Evolutionary conservation across 352 stramenopile genomes (phyloP).

Genomic region (Globisporangium abappressorium): DNA sequence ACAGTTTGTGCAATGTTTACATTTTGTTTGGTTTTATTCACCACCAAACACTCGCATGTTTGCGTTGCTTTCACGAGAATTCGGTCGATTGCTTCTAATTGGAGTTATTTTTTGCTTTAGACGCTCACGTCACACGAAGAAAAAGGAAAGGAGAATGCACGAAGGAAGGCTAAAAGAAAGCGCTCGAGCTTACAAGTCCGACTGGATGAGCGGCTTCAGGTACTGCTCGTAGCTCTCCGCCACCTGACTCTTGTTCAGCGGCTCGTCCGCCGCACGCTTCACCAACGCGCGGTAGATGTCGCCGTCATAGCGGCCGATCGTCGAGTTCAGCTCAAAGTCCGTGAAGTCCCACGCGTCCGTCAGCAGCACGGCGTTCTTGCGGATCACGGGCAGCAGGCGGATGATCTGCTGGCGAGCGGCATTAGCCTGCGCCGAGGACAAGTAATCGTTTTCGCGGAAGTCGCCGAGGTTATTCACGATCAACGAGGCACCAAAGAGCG

Average conservation of each 20-base stretch:
- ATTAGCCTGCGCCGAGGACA: constrained; percentile 31
- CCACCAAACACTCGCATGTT: no score
- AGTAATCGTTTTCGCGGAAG: constrained; percentile 43
- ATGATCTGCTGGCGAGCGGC: constrained; percentile 20
- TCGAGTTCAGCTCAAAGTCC: constrained; percentile 67
- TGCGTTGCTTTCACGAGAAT: no score
- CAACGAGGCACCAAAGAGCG: constrained; percentile 28
- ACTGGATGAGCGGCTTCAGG: constrained; percentile 39
- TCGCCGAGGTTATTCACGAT: constrained; percentile 32
- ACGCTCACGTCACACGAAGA: no score
- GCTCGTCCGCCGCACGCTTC: constrained; percentile 41
- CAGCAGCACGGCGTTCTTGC: constrained; percentile 39
- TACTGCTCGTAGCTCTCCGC: constrained; percentile 57
- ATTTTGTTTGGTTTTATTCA: no score
- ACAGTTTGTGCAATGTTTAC: no score
- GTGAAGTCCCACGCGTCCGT: constrained; percentile 40
- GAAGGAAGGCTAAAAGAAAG: no score
- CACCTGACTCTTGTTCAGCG: constrained; percentile 56
- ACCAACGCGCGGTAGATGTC: constrained; percentile 67
- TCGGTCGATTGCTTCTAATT: no score
- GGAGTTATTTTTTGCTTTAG: no score
- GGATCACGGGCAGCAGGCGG: constrained; percentile 25
- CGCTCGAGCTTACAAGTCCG: constrained; percentile 1
- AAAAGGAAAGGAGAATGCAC: no score
- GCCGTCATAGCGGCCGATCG: constrained; percentile 66